These are phyloP conservation scores for Eucalyptus victrix DNA, from an alignment of 345 rosid species.

Conservation along the genomic window DNA sequence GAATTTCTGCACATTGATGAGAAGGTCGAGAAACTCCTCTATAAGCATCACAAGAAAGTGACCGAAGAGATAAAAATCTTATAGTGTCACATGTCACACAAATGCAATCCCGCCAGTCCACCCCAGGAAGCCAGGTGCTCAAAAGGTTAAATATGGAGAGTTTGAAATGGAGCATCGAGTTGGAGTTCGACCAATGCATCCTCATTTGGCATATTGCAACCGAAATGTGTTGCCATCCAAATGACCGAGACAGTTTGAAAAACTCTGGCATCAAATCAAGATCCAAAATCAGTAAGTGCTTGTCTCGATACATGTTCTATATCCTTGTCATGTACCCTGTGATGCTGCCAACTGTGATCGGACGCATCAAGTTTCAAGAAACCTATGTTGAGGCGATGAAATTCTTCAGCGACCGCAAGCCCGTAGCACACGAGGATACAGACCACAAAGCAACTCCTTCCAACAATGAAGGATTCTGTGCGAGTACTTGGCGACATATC, in stretches of 20 bases:
- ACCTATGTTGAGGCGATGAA: neutral
- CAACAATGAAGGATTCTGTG: no score
- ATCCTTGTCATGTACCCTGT: neutral
- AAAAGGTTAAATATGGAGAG: neutral
- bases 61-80: neutral
- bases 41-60: neutral
- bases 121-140: neutral
- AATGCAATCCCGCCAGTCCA: neutral
- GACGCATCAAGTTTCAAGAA: neutral
- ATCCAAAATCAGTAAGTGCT: neutral
- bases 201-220: neutral
- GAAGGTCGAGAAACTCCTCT: neutral
- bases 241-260: no score
- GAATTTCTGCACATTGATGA: neutral
- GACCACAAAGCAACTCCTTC: no score
- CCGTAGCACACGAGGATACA: neutral
- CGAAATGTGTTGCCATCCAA: neutral
- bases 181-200: neutral
- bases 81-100: neutral
- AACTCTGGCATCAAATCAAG: no score
- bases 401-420: neutral
- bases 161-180: neutral
- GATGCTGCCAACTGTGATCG: neutral
- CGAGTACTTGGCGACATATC: no score
- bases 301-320: neutral